Percentiles rank a stretch among this genome's conserved stretches.
Conservation (phyloP, 1,139 yeast species). For the Lodderomyces parapsilosis region DNA sequence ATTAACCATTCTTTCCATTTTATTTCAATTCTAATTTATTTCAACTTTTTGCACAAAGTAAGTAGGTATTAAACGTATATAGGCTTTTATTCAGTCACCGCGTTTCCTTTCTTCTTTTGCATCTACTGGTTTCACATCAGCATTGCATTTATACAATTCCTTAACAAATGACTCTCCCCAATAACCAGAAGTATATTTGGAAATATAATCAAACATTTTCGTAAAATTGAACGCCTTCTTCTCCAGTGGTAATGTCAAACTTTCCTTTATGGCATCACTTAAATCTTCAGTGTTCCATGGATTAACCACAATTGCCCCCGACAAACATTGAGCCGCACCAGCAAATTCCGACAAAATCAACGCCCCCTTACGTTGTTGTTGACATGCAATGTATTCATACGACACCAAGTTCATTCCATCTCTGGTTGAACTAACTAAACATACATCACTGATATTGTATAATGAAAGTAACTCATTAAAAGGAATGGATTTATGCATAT, state of each 20-base stretch:
- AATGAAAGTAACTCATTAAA: conserved; percentile 89
- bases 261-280: conserved; percentile 81
- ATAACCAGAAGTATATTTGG: conserved; percentile 89
- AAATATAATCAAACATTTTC: conserved; percentile 80
- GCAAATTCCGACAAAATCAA: conserved; percentile 90
- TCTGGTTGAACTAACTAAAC: conserved; percentile 89
- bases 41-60: neutral
- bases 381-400: conserved; percentile 96
- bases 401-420: conserved; percentile 98
- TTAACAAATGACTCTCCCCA: conserved; percentile 98
- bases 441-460: conserved; percentile 83
- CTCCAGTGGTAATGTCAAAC: conserved; percentile 81
- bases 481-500: conserved; percentile 87
- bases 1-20: neutral
- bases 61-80: neutral
- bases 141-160: conserved; percentile 58
- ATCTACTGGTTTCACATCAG: conserved; percentile 5
- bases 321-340: conserved; percentile 97
- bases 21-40: conserved; percentile 1
- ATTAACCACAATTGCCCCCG: conserved; percentile 89
- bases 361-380: conserved; percentile 80
- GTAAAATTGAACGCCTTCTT: conserved; percentile 75
- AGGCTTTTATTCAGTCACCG: neutral
- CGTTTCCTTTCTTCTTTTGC: neutral
- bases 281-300: conserved; percentile 99